Evolutionary conservation across 768 basidiomycete genomes (phyloP).

Genomic region (Sistotremastrum niveocremeum): DNA sequence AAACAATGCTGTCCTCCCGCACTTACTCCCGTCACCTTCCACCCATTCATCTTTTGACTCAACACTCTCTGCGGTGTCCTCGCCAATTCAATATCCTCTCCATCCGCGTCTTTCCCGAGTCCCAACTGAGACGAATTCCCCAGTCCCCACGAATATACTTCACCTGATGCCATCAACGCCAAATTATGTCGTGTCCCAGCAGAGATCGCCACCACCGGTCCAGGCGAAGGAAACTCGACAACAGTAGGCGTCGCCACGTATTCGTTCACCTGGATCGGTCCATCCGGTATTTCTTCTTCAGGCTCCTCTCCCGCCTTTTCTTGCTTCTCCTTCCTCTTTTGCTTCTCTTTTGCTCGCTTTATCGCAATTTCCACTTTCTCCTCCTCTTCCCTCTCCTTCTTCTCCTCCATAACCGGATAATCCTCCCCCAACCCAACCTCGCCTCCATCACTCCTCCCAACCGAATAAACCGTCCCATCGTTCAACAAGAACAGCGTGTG

Average conservation of each 20-base stretch:
- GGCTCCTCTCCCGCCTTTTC: background rate
- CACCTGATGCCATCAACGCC: background rate
- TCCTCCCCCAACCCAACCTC: conserved; percentile 21
- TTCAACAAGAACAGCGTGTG: conserved; percentile 34
- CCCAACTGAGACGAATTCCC: too few relatives aligned
- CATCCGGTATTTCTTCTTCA: background rate
- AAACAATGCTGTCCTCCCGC: too few relatives aligned
- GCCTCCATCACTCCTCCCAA: conserved; percentile 27
- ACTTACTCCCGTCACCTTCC: too few relatives aligned
- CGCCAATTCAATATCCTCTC: too few relatives aligned
- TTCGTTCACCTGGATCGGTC: conserved; percentile 7
- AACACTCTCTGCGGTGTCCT: too few relatives aligned
- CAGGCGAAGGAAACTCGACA: conserved; percentile 1
- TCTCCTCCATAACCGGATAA: conserved; percentile 5
- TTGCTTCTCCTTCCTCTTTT: background rate
- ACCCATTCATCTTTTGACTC: too few relatives aligned
- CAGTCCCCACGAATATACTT: too few relatives aligned
- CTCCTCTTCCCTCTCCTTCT: background rate
- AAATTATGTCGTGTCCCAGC: conserved; percentile 9
- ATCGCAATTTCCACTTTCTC: background rate
- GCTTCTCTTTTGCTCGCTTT: conserved; percentile 1
- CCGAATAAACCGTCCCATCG: conserved; percentile 31
- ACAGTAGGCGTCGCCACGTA: conserved; percentile 1
- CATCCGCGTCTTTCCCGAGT: too few relatives aligned
- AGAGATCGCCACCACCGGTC: conserved; percentile 6